Base-by-base conservation (phyloP, 768 basidiomycete genomes). In the Auriculariales sp. region DNA sequence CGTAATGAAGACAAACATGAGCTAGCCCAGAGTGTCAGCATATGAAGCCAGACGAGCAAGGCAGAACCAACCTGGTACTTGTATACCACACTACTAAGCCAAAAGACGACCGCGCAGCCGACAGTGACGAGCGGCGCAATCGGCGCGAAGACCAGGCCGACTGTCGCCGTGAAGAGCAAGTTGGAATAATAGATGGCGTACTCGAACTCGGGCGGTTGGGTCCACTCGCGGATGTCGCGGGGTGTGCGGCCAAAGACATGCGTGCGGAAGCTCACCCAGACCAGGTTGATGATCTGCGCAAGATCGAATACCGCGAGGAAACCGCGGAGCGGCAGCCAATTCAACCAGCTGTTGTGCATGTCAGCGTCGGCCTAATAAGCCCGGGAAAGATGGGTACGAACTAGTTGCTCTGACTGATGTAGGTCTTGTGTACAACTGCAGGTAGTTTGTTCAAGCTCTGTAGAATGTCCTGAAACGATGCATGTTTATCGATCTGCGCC, bases 321-420 rank as follows among this genome's bases (percentile, higher is more conserved):
- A 24, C 93, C 95, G 61, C 94, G 88, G 31, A 98, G 71, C 12
- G 29, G 53, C 28, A 45, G n/a, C n/a, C n/a, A n/a, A n/a, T n/a
- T 44, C 19, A 33, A 36, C 47, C 28, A 39, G 11, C 4, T 25
- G 17, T 17, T 9, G 46, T 24, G 32, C 35, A 49, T 30, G 44
- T 19, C 22, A 53, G 44, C 42, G 33, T 7, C 15, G 25, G 35
- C 27, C 50, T 34, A 51, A 50, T 3, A 14, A 33, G 19, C 15
- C 69, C 83, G n/a, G 92, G 90, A 71, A 93, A 89, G 70, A 81
- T 93, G 3, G 89, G 94, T 47, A 94, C 67, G 89, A 90, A 94
- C 64, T 85, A 95, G 19, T 84, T 87, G 6, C 83, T 72, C 60
- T 98, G 94, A 58, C 84, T 77, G 57, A 98, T 81, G 58, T 98